phyloP scores from a whole-genome alignment of 148 eudicot species.

The Camellia japonica region DNA sequence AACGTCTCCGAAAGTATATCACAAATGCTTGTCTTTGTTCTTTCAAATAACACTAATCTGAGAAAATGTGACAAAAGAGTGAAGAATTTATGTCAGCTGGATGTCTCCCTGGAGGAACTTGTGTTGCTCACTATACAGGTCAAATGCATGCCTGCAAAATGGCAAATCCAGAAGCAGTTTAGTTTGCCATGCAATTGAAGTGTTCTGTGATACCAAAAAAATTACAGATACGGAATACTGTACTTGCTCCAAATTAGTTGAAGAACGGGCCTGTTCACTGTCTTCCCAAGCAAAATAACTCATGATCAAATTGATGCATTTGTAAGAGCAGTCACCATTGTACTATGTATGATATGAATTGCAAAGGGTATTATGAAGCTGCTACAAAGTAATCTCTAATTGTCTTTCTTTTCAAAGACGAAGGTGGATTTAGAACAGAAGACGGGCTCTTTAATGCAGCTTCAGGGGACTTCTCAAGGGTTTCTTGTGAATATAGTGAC shows the following conservation, averaged over 20 bases:
- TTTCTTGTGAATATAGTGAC: constrained; percentile 33
- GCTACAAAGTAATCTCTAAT: constrained; percentile 68
- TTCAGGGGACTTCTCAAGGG: constrained; percentile 59
- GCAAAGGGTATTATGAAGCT: constrained; percentile 13
- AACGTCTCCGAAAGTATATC: background rate
- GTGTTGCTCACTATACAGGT: background rate
- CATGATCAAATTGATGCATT: background rate
- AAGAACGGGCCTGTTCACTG: background rate
- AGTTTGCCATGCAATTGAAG: background rate
- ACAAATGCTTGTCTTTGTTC: background rate
- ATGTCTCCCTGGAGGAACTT: no score
- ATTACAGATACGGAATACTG: background rate
- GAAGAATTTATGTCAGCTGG: no score
- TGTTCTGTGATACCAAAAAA: background rate
- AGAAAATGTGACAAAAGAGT: background rate
- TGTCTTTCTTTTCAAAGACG: constrained; percentile 80
- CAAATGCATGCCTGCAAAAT: constrained; percentile 3
- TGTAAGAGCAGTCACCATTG: background rate
- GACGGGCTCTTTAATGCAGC: constrained; percentile 69
- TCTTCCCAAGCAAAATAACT: constrained; percentile 5
- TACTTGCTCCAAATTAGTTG: background rate
- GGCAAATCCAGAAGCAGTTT: background rate
- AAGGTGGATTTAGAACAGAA: constrained; percentile 75
- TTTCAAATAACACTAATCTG: background rate
- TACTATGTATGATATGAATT: background rate